These are phyloP conservation scores for Leccinum olivaceopallidum DNA, from an alignment of 768 basidiomycete genomes.

Conservation along the genomic window DNA sequence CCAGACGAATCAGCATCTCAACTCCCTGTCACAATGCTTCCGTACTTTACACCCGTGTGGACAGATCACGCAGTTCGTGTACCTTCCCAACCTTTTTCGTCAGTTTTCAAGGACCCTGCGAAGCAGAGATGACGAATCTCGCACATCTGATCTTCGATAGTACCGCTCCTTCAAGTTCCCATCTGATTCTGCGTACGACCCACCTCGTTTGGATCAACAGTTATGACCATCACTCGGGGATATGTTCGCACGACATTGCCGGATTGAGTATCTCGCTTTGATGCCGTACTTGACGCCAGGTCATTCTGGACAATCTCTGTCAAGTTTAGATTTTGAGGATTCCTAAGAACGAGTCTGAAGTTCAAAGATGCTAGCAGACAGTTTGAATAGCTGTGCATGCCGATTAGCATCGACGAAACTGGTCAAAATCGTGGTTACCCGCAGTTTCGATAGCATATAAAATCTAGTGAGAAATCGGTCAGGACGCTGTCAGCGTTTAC, in stretches of 20 bases:
- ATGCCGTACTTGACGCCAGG: background rate
- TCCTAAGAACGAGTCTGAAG: constrained; percentile 1
- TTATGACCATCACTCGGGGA: background rate
- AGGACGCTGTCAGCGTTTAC: background rate
- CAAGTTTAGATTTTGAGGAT: background rate
- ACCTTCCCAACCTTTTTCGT: background rate
- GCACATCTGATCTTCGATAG: no score
- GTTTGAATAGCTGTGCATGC: constrained; percentile 14
- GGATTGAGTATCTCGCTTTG: background rate
- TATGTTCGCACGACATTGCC: background rate
- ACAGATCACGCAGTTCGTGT: background rate
- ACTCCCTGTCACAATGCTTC: background rate
- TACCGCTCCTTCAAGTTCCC: background rate
- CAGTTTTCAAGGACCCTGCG: no score
- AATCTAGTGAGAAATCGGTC: background rate
- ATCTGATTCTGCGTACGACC: background rate
- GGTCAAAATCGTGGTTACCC: background rate
- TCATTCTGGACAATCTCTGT: background rate
- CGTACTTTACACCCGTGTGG: background rate
- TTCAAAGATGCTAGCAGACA: constrained; percentile 10
- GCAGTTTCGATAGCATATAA: constrained; percentile 9
- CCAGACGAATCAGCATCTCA: no score
- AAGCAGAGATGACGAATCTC: background rate
- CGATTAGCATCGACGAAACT: background rate
- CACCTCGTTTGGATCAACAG: background rate